Conservation (phyloP, 768 basidiomycete species). For the Trametes punicea region DNA sequence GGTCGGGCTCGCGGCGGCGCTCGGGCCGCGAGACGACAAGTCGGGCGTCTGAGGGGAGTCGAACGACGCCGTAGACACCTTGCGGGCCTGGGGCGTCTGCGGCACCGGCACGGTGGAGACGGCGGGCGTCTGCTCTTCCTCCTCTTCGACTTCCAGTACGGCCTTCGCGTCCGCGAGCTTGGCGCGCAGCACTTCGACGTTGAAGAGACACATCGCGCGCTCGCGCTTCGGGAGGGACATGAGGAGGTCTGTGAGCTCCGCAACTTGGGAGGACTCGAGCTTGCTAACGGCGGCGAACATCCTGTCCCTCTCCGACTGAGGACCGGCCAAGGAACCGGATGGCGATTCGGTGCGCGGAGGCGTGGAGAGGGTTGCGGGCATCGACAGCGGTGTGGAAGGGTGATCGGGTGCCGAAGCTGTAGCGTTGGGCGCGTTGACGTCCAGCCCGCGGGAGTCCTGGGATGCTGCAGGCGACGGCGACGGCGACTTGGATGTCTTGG, state of each 20-base stretch:
- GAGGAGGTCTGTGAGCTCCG: constrained; percentile 71
- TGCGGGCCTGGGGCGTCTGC: constrained; percentile 65
- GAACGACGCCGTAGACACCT: constrained; percentile 35
- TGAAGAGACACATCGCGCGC: constrained; percentile 89
- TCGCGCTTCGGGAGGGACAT: constrained; percentile 88
- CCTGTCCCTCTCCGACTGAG: constrained; percentile 70
- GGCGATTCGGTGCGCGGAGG: constrained; percentile 85
- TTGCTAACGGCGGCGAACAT: constrained; percentile 63
- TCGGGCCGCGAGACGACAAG: constrained; percentile 69
- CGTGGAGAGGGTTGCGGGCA: constrained; percentile 70
- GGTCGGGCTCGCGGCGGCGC: constrained; percentile 66
- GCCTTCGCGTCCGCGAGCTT: constrained; percentile 82
- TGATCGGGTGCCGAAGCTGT: constrained; percentile 90
- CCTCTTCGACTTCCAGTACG: constrained; percentile 74
- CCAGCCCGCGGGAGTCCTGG: constrained; percentile 69
- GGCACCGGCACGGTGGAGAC: constrained; percentile 39
- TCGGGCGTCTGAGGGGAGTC: constrained; percentile 73
- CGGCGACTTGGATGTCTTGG: constrained; percentile 34
- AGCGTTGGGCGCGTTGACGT: constrained; percentile 58
- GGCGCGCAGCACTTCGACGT: constrained; percentile 67
- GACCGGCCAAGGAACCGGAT: constrained; percentile 50
- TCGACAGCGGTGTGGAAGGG: constrained; percentile 80
- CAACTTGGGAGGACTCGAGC: constrained; percentile 57
- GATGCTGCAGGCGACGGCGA: constrained; percentile 57
- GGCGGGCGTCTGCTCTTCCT: constrained; percentile 40